Base-by-base conservation (phyloP, 2,329 filamentous ascomycete species). In the Aphanocladium album region DNA sequence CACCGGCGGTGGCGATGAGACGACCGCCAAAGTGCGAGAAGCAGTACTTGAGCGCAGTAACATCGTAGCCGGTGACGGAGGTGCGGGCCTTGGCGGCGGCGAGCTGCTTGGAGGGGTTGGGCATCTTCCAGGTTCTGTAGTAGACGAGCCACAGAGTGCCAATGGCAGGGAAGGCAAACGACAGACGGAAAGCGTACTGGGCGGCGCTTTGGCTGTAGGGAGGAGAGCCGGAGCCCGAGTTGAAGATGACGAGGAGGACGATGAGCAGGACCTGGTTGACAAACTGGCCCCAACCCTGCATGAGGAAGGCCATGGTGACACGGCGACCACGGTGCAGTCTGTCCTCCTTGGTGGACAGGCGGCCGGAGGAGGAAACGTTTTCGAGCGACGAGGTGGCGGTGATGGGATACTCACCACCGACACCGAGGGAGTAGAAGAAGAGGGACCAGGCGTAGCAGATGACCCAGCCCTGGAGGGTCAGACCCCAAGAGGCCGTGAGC, bases 241-340 rank as follows among this genome's bases (percentile, higher is more conserved):
- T 91, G 84, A 96, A 95, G 77, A 93, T 89, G 68, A 96, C 81
- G 62, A 97, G 84, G 55, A 96, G 80, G 58, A 96, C 73, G 70
- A 98, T 96, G 64, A 98, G 83, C 61, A 96, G 77, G 68, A 89
- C 88, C 77, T 97, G 93, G 84, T 98, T 98, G 80, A 90, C 81
- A 73, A 96, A 90, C 76, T 98, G 93, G 66, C 93, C 93, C 93
- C 93, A 98, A 59, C 93, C 93, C 77, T 98, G 93, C 93, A 98
- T 97, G 76, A 98, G 77, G 80, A 98, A 98, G 62, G 93, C 93
- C 74, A 89, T 91, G 66, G 92, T 96, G 72, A 97, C 93, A 76
- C 96, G 96, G 71, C 93, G 90, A 65, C 93, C 93, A 77, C 93
- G 91, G 79, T 98, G 93, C 57, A 98, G 86, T 72, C 93, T 91